A percentile compares a stretch with the other conserved stretches of the same genome.
Evolutionary conservation across 1,284 basidiomycete genomes (phyloP).

Genomic region (Cryptococcus deneoformans): DNA sequence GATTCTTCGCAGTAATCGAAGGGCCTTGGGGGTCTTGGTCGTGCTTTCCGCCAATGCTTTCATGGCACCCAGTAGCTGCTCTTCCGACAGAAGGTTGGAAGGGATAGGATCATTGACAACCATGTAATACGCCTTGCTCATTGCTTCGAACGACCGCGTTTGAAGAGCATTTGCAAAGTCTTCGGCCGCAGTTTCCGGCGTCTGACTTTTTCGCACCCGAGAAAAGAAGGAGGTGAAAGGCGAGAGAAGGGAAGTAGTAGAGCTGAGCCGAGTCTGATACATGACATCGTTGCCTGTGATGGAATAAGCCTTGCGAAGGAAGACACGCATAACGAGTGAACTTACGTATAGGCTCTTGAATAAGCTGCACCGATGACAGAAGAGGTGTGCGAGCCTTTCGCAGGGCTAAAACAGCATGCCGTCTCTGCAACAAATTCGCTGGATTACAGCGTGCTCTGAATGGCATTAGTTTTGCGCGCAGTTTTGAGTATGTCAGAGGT

Average conservation of each 20-base stretch:
- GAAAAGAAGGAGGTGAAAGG: conserved; percentile 11
- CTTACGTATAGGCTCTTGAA: not conserved
- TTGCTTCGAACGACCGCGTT: not conserved
- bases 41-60: not conserved
- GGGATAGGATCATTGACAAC: conserved; percentile 5
- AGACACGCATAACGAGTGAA: not conserved
- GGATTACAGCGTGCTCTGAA: conserved; percentile 27
- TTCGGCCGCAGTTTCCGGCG: not conserved
- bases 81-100: not conserved
- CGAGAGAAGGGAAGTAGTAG: conserved; percentile 11
- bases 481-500: no score
- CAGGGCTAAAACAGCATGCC: conserved; percentile 7
- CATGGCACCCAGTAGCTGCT: conserved; percentile 2
- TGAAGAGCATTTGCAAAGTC: conserved; percentile 5
- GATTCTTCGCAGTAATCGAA: conserved; percentile 13
- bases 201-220: conserved; percentile 1
- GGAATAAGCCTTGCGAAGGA: not conserved
- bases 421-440: conserved; percentile 11
- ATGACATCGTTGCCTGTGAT: no score
- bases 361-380: not conserved
- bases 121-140: conserved; percentile 4
- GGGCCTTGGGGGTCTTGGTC: not conserved
- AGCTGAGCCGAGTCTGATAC: conserved; percentile 1
- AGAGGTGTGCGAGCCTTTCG: not conserved
- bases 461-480: conserved; percentile 12